Evolutionary conservation across 495 filamentous ascomycete species (phyloP).

Genomic region (Aspergillus ostianus): DNA sequence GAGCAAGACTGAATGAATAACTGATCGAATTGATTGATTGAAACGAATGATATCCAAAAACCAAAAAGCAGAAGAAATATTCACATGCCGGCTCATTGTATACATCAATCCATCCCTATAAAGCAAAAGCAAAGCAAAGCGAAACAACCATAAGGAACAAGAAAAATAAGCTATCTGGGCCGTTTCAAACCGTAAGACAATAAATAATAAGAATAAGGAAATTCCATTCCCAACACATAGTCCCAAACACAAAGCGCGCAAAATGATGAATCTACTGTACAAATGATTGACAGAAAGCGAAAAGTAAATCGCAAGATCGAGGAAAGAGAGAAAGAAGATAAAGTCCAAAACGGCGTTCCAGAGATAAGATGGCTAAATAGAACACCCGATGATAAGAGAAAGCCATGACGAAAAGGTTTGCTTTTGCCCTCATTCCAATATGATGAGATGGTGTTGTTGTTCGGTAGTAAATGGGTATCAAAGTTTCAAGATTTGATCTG

Average conservation of each 20-base stretch:
- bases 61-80: slow-evolving; percentile 1
- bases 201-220: slow-evolving; percentile 1
- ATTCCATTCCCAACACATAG: background rate
- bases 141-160: background rate
- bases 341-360: background rate
- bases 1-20: background rate
- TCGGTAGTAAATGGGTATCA: background rate
- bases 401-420: background rate
- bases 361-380: background rate
- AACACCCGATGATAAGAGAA: background rate
- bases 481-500: background rate
- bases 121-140: slow-evolving; percentile 5
- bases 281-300: background rate
- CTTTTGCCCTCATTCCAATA: background rate
- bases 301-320: background rate
- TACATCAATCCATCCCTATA: slow-evolving; percentile 2
- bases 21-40: background rate
- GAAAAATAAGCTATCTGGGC: background rate
- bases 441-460: background rate
- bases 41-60: background rate
- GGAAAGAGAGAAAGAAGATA: background rate
- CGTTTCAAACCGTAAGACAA: slow-evolving; percentile 2
- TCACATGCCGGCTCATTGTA: slow-evolving; percentile 4
- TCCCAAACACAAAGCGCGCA: background rate
- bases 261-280: background rate